These are phyloP conservation scores for Tremella fuciformis DNA, from an alignment of 768 basidiomycete species.

Conservation along the genomic window DNA sequence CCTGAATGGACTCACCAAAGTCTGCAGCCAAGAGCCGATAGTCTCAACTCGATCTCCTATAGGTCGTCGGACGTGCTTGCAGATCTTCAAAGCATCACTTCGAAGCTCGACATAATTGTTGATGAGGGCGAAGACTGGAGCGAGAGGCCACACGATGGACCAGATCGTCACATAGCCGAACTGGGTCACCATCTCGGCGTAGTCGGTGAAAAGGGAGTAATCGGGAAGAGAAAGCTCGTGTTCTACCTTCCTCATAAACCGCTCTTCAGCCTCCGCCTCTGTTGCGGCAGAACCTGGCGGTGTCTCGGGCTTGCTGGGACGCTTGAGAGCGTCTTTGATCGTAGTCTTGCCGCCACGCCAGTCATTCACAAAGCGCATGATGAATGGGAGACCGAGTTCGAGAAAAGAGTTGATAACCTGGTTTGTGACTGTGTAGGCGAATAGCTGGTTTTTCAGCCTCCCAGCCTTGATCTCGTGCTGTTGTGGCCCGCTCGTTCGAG, in stretches of 20 bases:
- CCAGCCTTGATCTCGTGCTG: conserved; percentile 49
- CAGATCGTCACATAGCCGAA: conserved; percentile 91
- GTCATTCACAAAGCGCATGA: conserved; percentile 61
- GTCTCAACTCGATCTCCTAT: conserved; percentile 82
- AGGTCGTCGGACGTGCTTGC: conserved; percentile 75
- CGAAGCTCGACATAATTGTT: conserved; percentile 89
- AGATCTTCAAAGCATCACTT: conserved; percentile 93
- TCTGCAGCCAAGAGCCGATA: conserved; percentile 91
- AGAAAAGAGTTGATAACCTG: conserved; percentile 73
- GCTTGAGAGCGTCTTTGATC: conserved; percentile 34
- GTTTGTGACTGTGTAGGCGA: conserved; percentile 78
- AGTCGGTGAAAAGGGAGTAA: conserved; percentile 79
- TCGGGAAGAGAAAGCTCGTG: conserved; percentile 73
- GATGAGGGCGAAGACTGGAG: conserved; percentile 78
- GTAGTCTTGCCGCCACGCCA: conserved; percentile 45
- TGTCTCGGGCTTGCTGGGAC: conserved; percentile 7
- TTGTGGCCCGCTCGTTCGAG: conserved; percentile 30
- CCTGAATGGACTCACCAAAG: conserved; percentile 58
- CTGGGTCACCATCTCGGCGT: conserved; percentile 87
- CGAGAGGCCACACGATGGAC: conserved; percentile 91
- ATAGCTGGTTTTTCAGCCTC: conserved; percentile 85
- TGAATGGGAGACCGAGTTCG: conserved; percentile 77
- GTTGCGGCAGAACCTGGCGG: conserved; percentile 7
- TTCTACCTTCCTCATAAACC: conserved; percentile 74
- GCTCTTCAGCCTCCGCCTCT: conserved; percentile 62